These are phyloP conservation scores for Raddia distichophylla DNA, from an alignment of 176 grass and related monocot species.

Conservation along the genomic window DNA sequence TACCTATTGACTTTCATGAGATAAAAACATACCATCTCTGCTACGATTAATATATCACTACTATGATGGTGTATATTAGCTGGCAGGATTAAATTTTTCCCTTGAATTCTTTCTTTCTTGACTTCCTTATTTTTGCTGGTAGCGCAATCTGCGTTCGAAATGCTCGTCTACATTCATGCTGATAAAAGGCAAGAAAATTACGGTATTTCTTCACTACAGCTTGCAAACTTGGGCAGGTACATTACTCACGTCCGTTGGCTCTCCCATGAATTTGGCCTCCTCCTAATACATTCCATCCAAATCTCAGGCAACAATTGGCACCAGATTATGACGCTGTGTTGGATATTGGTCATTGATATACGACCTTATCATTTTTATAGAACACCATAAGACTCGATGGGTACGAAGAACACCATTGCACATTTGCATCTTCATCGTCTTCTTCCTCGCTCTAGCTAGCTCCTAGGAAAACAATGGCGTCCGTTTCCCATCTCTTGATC, in stretches of 20 bases:
- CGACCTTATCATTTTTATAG: not conserved
- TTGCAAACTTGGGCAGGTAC: not conserved
- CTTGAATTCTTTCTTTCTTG: too few relatives aligned
- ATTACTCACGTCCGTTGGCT: not conserved
- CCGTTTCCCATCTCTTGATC: not conserved
- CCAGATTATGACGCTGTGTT: not conserved
- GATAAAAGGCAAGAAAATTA: not conserved
- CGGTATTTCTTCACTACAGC: too few relatives aligned
- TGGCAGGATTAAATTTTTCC: too few relatives aligned
- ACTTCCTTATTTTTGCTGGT: too few relatives aligned
- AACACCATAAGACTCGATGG: not conserved
- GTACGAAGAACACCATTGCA: not conserved
- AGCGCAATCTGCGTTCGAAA: not conserved
- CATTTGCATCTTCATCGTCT: not conserved
- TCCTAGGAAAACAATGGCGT: not conserved
- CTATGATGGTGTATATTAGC: too few relatives aligned
- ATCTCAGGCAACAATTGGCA: not conserved
- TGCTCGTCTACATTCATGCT: not conserved
- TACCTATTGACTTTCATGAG: too few relatives aligned
- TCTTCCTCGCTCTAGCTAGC: not conserved
- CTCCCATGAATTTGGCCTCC: not conserved
- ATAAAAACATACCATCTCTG: too few relatives aligned
- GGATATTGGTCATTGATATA: not conserved
- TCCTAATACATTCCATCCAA: not conserved
- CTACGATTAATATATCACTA: too few relatives aligned